Evolutionary conservation across 2,329 filamentous ascomycete species (phyloP), one percentile per base, ranked within the genome.

Genomic region (Sporothrix humicola): DNA sequence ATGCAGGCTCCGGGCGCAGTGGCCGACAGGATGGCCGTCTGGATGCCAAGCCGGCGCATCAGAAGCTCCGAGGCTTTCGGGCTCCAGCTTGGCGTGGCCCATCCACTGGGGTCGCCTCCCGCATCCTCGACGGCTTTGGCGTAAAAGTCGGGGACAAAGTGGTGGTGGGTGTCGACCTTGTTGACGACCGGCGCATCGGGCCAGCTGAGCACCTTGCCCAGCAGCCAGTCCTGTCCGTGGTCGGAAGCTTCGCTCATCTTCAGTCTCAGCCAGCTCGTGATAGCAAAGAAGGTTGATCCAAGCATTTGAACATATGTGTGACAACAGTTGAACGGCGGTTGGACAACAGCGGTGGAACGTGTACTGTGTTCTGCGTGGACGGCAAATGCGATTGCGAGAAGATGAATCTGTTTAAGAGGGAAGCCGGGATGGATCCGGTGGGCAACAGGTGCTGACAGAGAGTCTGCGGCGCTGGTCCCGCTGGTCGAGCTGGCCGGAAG

Each of bases 171-270:
- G 37, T 63, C 59, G n/a, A 65, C 10, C n/a, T 65, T 46, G 37
- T 65, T 65, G 37, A 46, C 13, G 2, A 42, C 8, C 6, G 59
- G 59, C 17, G 17, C 8, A 8, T 65, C 17, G 8, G 59, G 37
- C 59, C 37, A 65, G 59, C n/a, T 46, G 37, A 65, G 59, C 12
- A 46, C 59, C 42, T 65, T 65, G 37, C 59, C 59, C 17, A 65
- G 59, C n/a, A 65, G 59, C 59, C 59, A 65, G 59, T 46, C 59
- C 7, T 46, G 59, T 17, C 37, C 59, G n/a, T 20, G 37, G 37
- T 46, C 61, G 10, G 37, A 46, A 23, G 42, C 42, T 3, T 65
- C 10, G 37, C 61, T 65, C 61, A 65, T 65, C 8, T 23, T 46
- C 37, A 15, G 31, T n/a, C 59, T 44, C 6, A 44, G 37, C 59